Evolutionary conservation across 371 early-diverging fungal genomes (phyloP), one percentile per base, ranked within the genome.

Genomic region (Haplosporangium sp.): DNA sequence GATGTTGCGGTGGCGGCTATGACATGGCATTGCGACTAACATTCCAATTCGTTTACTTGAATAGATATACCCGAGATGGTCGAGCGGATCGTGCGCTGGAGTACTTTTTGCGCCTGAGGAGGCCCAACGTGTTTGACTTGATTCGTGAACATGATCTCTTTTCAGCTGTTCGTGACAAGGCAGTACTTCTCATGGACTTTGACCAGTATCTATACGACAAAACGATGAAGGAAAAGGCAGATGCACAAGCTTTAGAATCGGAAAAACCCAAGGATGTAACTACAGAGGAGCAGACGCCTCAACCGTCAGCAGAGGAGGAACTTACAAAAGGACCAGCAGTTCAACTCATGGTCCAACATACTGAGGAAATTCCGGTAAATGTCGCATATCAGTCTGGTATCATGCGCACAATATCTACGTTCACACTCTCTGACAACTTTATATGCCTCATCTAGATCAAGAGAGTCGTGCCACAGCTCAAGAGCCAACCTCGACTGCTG

Each of bases 71-170:
- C 14, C 81, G 85, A 65, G 86, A 92, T 52, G 85, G 86, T 60
- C 89, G 92, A 71, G 91, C 89, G 13, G 94, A 94, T 45, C 86
- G 89, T 62, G 94, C 95, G 8, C 85, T 98, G n/a, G 87, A 89
- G 55, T 93, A 92, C 83, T 91, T 91, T 63, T 85, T 98, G 50
- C 82, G 90, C 63, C 81, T 97, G 46, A 83, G 87, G 21, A 74
- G 87, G 23, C 90, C 91, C 0, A 87, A 90, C 64, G 92, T 92
- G 13, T 86, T 97, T 68, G 89, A 90, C 16, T 83, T 93, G 13
- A 93, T 98, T 16, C 84, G 84, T 23, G 84, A 86, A 16, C 89
- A 94, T 74, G 92, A 94, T 67, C 86, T 98, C 83, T 95, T 93
- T 81, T 84, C 87, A 41, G 90, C 92, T 0, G 83, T 97, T 10